Evolutionary conservation across 208 protist genomes (phyloP).

Genomic region (Crithidia thermophila): DNA sequence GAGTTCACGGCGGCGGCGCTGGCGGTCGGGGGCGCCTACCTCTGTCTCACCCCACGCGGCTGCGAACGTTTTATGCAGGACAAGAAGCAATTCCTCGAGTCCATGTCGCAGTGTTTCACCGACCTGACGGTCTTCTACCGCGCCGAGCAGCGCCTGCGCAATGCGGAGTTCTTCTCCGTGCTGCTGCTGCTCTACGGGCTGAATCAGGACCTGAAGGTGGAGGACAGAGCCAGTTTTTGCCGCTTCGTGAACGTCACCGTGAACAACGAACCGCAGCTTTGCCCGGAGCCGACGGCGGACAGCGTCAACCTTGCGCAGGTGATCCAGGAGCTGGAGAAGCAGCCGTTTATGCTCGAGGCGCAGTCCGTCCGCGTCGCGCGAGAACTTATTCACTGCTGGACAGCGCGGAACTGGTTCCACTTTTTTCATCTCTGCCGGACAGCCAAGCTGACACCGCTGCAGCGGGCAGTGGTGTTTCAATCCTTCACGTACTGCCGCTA

Average conservation of each 20-base stretch:
- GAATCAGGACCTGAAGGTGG: slow-evolving; percentile 72
- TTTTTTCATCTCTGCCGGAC: slow-evolving; percentile 71
- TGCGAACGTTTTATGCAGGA: slow-evolving; percentile 70
- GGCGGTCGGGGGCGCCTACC: slow-evolving; percentile 59
- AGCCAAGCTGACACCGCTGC: slow-evolving; percentile 60
- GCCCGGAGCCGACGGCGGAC: slow-evolving; percentile 46
- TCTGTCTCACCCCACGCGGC: slow-evolving; percentile 61
- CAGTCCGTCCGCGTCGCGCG: slow-evolving; percentile 60
- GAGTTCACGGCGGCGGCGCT: slow-evolving; percentile 86
- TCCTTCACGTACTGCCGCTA: slow-evolving; percentile 88
- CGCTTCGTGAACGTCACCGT: slow-evolving; percentile 32
- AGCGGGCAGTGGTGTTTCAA: slow-evolving; percentile 74
- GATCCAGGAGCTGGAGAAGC: slow-evolving; percentile 71
- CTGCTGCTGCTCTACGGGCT: slow-evolving; percentile 84
- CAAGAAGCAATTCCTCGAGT: slow-evolving; percentile 88
- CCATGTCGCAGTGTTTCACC: slow-evolving; percentile 87
- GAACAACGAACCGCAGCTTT: slow-evolving; percentile 23
- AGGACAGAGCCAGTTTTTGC: slow-evolving; percentile 79
- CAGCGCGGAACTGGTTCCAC: slow-evolving; percentile 67
- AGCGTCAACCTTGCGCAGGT: slow-evolving; percentile 79
- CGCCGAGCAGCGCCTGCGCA: slow-evolving; percentile 53
- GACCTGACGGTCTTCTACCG: slow-evolving; percentile 80
- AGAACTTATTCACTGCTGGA: slow-evolving; percentile 71
- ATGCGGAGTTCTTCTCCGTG: slow-evolving; percentile 80
- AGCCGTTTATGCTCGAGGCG: slow-evolving; percentile 64